A percentile compares a stretch with the other conserved stretches of the same genome.
Evolutionary conservation across 2,329 filamentous ascomycete genomes (phyloP).

Genomic region (Zasmidium cellare): DNA sequence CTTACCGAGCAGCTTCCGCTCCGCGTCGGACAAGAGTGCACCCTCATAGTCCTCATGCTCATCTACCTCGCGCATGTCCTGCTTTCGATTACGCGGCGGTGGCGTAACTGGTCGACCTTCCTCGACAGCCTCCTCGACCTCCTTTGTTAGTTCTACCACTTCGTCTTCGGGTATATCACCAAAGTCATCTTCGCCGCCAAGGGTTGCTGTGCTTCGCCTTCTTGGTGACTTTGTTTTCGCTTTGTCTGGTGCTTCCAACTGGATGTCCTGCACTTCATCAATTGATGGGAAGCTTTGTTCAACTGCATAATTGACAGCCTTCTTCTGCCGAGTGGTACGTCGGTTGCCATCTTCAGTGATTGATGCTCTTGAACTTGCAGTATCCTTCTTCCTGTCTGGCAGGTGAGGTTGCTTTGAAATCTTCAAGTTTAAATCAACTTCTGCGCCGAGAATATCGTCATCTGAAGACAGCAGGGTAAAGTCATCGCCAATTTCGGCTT

Average conservation of each 20-base stretch:
- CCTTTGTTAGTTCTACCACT: conserved; percentile 12
- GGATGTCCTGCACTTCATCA: background rate
- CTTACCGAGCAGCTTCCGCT: conserved; percentile 27
- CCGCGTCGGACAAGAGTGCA: conserved; percentile 27
- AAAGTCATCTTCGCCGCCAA: conserved; percentile 17
- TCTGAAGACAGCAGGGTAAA: background rate
- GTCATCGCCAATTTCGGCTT: background rate
- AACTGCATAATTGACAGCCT: background rate
- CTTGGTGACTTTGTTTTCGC: background rate
- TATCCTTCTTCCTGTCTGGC: no score
- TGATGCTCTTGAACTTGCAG: no score
- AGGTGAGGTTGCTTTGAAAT: no score
- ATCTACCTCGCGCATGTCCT: conserved; percentile 32
- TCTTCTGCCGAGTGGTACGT: conserved; percentile 2
- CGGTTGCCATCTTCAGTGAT: background rate
- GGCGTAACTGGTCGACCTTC: conserved; percentile 13
- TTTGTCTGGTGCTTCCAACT: background rate
- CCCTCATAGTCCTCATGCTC: conserved; percentile 33
- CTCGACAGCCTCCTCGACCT: conserved; percentile 17
- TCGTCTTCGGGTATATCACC: conserved; percentile 16
- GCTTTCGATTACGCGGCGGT: conserved; percentile 25
- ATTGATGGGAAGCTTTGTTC: background rate
- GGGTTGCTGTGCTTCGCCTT: background rate
- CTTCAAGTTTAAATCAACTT: no score
- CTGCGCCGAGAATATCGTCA: background rate